Conservation (phyloP, 192 early-diverging fungal species). For the Umbelopsis sp. region DNA sequence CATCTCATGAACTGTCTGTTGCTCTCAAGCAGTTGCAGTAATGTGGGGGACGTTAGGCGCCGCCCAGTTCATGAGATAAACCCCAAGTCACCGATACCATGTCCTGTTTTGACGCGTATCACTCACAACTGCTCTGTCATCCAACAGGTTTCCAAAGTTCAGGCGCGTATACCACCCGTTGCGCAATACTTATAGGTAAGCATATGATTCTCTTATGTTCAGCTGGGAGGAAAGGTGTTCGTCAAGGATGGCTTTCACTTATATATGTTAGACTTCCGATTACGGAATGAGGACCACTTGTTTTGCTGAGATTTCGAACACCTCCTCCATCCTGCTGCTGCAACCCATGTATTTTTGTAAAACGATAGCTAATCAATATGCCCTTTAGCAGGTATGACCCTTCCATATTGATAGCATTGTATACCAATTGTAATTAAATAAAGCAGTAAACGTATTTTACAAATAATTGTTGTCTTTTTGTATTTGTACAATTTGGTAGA, state of each 20-base stretch:
- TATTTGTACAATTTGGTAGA: no score
- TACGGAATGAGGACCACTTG: conserved; percentile 8
- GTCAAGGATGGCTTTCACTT: conserved; percentile 1
- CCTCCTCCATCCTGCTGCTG: not conserved
- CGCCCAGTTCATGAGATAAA: no score
- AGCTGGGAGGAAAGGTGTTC: not conserved
- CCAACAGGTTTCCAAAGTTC: not conserved
- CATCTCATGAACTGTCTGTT: no score
- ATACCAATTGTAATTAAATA: no score
- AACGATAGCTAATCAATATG: not conserved
- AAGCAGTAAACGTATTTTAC: no score
- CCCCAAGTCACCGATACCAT: not conserved
- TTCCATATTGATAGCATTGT: no score
- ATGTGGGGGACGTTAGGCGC: no score
- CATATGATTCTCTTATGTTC: not conserved
- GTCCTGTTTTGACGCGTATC: not conserved
- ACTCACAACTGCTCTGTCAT: not conserved
- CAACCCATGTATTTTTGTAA: not conserved
- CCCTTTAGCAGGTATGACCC: not conserved
- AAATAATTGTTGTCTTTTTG: no score
- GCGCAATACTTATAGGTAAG: not conserved
- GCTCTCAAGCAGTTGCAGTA: no score
- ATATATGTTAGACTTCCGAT: conserved; percentile 16
- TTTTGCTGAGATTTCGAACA: conserved; percentile 1
- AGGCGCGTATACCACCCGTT: not conserved